A percentile compares a stretch with the other conserved stretches of the same genome.
Evolutionary conservation across 2,329 filamentous ascomycete species (phyloP).

Genomic region (Cercospora nicotianae): DNA sequence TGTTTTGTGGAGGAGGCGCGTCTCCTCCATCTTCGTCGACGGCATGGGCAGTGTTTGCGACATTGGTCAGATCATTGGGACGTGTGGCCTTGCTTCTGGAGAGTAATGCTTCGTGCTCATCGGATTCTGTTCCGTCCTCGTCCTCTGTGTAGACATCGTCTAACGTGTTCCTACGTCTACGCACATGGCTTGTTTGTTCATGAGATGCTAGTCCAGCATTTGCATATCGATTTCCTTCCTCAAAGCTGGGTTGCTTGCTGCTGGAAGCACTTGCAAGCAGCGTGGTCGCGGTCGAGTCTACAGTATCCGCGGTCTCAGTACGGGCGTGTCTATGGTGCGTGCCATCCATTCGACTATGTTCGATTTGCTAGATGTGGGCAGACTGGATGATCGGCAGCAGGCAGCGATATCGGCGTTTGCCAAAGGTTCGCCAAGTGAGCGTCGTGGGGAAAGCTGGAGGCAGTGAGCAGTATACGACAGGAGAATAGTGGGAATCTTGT

Average conservation of each 20-base stretch:
- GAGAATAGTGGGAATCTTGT: not conserved
- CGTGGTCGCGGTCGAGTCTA: slow-evolving; percentile 34
- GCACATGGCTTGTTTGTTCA: slow-evolving; percentile 19
- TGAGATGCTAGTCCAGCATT: slow-evolving; percentile 25
- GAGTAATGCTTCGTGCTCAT: slow-evolving; percentile 7
- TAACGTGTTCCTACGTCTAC: slow-evolving; percentile 15
- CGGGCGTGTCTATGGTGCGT: slow-evolving; percentile 10
- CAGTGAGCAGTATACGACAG: not conserved
- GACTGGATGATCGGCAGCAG: slow-evolving; percentile 4
- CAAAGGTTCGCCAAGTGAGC: slow-evolving; percentile 4
- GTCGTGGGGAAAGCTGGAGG: not conserved
- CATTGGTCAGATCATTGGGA: not conserved
- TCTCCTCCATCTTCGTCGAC: slow-evolving; percentile 26
- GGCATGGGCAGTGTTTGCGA: slow-evolving; percentile 15
- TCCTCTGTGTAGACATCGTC: slow-evolving; percentile 14
- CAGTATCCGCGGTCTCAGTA: slow-evolving; percentile 19
- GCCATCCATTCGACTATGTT: slow-evolving; percentile 19
- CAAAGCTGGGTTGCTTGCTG: slow-evolving; percentile 23
- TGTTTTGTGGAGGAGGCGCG: slow-evolving; percentile 16
- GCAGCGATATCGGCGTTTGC: slow-evolving; percentile 18
- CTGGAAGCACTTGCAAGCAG: slow-evolving; percentile 24
- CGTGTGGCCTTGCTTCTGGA: not conserved
- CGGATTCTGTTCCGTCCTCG: slow-evolving; percentile 6
- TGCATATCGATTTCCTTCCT: slow-evolving; percentile 25
- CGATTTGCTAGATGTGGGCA: not conserved